Base-by-base conservation (phyloP, 805 yeast species). In the Candida koratica region DNA sequence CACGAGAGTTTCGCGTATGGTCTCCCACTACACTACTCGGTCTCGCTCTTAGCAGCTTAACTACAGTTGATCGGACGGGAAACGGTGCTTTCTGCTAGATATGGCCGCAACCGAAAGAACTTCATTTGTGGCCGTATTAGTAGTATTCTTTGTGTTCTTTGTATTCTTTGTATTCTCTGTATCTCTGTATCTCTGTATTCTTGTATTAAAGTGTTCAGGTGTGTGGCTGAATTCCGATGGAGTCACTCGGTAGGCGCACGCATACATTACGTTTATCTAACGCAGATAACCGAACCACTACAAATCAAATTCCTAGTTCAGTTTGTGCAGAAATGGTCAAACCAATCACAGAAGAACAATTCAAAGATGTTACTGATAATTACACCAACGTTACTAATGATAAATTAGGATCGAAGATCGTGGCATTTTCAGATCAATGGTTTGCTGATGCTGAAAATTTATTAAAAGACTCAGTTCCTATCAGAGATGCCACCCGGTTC, bases 371-470 rank as follows among this genome's bases (percentile, higher is more conserved):
- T 39, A 78, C 73, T 12, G 64, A 61, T 43, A 66, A 73, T 46
- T 76, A 74, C 52, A 75, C 81, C 26, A 95, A 93, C 53, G 90
- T 93, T 11, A 75, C 87, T 44, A 93, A 93, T 30, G 84, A 78
- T 44, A 82, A 83, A 51, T 63, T 90, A 4, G 97, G 96, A 4
- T 96, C 96, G 3, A 56, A 72, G 41, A 77, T 87, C 5, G 52
- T 84, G 15, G 59, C 72, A 11, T 77, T 73, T 50, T 81, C 93
- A 26, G 96, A 90, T 56, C 95, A 90, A 62, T 90, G 94, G 93
- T 90, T 90, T 63, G 97, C 97, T 1, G 90, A 78, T 28, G 97
- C 97, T 5, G 76, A 71, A 20, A 90, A 90, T 61, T 71, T 90
- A 51, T 79, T 88, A 56, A 80, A 84, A 53, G 89, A 96, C 25